Evolutionary conservation across 441 rosid species (phyloP).

Genomic region (Pelargonium citronellum): DNA sequence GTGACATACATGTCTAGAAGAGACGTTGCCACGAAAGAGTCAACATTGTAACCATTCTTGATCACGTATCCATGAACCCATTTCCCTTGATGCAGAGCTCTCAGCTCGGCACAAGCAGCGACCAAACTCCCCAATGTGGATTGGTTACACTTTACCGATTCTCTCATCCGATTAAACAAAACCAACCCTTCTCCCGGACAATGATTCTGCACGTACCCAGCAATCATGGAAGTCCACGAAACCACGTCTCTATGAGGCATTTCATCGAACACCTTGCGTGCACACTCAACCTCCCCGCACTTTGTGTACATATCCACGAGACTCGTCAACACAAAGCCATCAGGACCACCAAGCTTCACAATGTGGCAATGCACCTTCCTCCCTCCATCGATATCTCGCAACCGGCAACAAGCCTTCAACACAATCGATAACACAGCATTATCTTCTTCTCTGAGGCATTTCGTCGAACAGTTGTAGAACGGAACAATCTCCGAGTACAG

Average conservation of each 20-base stretch:
- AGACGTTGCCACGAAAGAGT: too few relatives aligned
- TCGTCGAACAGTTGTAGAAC: constrained; percentile 28
- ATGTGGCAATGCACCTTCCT: constrained; percentile 44
- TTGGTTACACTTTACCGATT: too few relatives aligned
- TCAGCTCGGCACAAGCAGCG: too few relatives aligned
- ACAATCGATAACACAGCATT: constrained; percentile 43
- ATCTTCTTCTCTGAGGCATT: constrained; percentile 27
- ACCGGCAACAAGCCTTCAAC: constrained; percentile 51
- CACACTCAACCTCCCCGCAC: constrained; percentile 35
- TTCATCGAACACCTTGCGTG: constrained; percentile 35
- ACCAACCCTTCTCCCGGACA: too few relatives aligned
- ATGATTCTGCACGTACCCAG: constrained; percentile 24
- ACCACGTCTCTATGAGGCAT: constrained; percentile 34
- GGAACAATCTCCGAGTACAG: constrained; percentile 29
- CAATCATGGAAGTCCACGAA: constrained; percentile 49
- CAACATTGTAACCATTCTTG: too few relatives aligned
- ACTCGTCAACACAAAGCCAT: constrained; percentile 46
- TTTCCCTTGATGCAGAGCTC: too few relatives aligned
- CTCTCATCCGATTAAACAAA: too few relatives aligned
- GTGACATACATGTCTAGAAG: too few relatives aligned
- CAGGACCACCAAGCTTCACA: constrained; percentile 36
- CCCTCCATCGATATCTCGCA: constrained; percentile 38
- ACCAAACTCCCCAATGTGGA: too few relatives aligned
- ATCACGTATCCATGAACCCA: too few relatives aligned
- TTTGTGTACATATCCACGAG: constrained; percentile 59